phyloP scores from a whole-genome alignment of 371 early-diverging fungal genomes.

The Mortierella sp. region DNA sequence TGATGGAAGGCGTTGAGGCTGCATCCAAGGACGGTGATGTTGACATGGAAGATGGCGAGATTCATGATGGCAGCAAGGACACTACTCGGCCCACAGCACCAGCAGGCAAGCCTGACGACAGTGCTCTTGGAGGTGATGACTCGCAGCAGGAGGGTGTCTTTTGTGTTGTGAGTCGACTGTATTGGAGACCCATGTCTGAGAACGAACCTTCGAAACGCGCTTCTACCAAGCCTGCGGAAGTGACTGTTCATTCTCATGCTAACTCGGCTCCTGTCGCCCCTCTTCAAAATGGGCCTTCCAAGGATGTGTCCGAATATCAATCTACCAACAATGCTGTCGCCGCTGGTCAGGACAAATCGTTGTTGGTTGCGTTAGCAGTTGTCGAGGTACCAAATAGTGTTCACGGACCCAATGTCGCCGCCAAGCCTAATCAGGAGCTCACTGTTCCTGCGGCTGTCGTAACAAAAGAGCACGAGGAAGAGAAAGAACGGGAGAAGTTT shows the following conservation, averaged over 20 bases:
- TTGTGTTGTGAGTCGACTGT: slow-evolving; percentile 57
- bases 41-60: slow-evolving; percentile 14
- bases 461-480: not conserved
- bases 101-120: not conserved
- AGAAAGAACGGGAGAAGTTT: not conserved
- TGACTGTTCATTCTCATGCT: not conserved
- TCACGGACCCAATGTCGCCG: not conserved
- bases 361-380: not conserved
- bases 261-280: not conserved
- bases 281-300: not conserved
- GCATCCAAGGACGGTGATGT: slow-evolving; percentile 8
- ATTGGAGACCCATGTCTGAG: slow-evolving; percentile 48
- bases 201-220: slow-evolving; percentile 6
- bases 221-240: slow-evolving; percentile 1
- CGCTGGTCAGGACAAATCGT: not conserved
- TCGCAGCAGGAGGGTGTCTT: slow-evolving; percentile 52
- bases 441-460: not conserved
- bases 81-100: not conserved
- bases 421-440: not conserved
- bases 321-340: not conserved
- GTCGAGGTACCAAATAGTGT: not conserved
- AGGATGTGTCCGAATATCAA: not conserved
- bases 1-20: slow-evolving; percentile 34
- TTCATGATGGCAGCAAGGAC: not conserved
- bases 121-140: not conserved